phyloP scores from a whole-genome alignment of 345 rosid species.

The Linum lewisii region DNA sequence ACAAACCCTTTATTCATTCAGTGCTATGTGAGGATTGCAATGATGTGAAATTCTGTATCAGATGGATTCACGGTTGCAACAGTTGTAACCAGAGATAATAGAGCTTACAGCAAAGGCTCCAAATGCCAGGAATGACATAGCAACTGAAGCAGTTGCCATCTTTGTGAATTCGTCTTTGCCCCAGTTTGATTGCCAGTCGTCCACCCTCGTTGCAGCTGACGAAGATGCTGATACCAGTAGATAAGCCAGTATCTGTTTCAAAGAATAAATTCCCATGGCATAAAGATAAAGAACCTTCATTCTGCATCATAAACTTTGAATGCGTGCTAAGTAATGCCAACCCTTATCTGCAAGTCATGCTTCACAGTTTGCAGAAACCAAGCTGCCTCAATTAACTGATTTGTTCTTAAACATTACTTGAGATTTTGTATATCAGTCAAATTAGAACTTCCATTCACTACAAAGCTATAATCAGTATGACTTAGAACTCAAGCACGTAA shows the following conservation, averaged over 20 bases:
- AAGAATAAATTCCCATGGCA: neutral
- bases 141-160: conserved; percentile 87
- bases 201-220: conserved; percentile 84
- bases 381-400: too few species aligned
- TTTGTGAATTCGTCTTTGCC: conserved; percentile 94
- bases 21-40: neutral
- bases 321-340: neutral
- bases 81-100: conserved; percentile 60
- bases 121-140: conserved; percentile 72
- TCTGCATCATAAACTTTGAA: neutral
- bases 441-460: too few species aligned
- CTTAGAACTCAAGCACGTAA: too few species aligned
- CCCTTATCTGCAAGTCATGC: neutral
- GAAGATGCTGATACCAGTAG: conserved; percentile 87
- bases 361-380: too few species aligned
- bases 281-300: neutral
- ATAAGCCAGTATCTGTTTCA: conserved; percentile 64
- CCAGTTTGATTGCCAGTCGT: conserved; percentile 96
- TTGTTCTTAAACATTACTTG: too few species aligned
- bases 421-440: too few species aligned
- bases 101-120: conserved; percentile 70
- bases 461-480: too few species aligned
- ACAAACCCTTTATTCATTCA: neutral
- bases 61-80: conserved; percentile 32
- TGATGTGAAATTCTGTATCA: conserved; percentile 13